Base-by-base conservation (phyloP, 495 filamentous ascomycete species). In the Penicilliopsis zonata region DNA sequence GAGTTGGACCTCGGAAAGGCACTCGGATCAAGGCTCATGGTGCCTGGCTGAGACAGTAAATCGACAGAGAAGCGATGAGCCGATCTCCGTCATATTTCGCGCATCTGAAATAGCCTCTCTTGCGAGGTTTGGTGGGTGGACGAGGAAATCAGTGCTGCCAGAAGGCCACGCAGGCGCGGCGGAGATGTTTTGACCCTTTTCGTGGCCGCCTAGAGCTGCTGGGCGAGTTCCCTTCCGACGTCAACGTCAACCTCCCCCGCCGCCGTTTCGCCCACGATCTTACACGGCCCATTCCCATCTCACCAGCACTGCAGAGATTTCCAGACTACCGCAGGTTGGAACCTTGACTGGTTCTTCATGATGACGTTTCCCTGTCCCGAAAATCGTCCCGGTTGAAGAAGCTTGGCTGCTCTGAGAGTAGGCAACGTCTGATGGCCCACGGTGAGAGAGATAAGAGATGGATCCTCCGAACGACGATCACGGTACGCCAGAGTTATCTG, bases 1-100 rank as follows among this genome's bases (percentile, higher is more conserved):
- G 82, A 86, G 45, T 69, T 61, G 40, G 79, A 79, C 51, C 76
- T 72, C 43, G 71, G 67, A 49, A 72, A 68, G 42, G 67, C 61
- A 52, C 64, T 63, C 28, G 76, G 63, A 60, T 83, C 80, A 65
- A 82, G 74, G 56, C 74, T 71, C 78, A 85, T 83, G 54, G 47
- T 69, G 59, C 50, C 48, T 50, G 49, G 46, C 28, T 48, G 33
- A 44, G 36, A 46, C 40, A 23, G 33, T 47, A 36, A 37, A 53
- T 46, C 33, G 36, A 40, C 41, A 19, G 42, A 33, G 40, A 39
- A 32, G 18, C 26, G 29, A 36, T 29, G 46, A 24, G 41, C 33
- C 36, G 40, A 43, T 35, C 49, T 44, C 52, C 56, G 44, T 61
- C 59, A 58, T 63, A 53, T 47, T 56, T 55, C 43, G 46, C 30